Base-by-base conservation (phyloP, 2,329 filamentous ascomycete genomes). In the Knufia fluminis region DNA sequence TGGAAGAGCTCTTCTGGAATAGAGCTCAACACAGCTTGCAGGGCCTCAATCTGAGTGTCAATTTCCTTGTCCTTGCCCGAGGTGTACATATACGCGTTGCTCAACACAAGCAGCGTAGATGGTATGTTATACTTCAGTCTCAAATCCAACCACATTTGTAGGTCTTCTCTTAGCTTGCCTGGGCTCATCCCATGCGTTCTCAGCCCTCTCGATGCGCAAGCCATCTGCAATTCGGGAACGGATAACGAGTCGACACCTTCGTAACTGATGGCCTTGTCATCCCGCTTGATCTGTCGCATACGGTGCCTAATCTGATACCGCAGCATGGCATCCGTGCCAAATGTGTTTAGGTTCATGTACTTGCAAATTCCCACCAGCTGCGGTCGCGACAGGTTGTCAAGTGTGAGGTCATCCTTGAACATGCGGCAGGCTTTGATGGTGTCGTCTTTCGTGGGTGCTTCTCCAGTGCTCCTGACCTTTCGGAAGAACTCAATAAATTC, bases 341-440 rank as follows among this genome's bases (percentile, higher is more conserved):
- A 96, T 0, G 89, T 91, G 72, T 91, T 92, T 50, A 98, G 79
- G 70, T 94, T 96, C 83, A 98, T 90, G 74, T 98, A 98, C 54
- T 87, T 85, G 76, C 92, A 97, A 78, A 97, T 98, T 49, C 86
- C 94, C 24, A 98, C 91, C 46, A 98, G 75, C 70, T 98, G 92
- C 14, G 92, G 92, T 55, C 92, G 80, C 16, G 90, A 96, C 57
- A 98, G 73, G 70, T 98, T 98, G 79, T 98, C 92, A 26, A 98
- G 77, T 0, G 92, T 98, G 61, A 98, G 66, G 67, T 98, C 92
- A 65, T 98, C 92, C 68, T 92, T 94, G 80, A 98, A 98, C 57
- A 94, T 85, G 76, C 96, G 94, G 81, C 92, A 97, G 55, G 98
- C 91, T 71, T 92, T 95, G 75, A 98, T 94, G 55, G 98, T 88